Percentiles rank a stretch among this genome's conserved stretches.
Evolutionary conservation across 2,329 filamentous ascomycete genomes (phyloP).

Genomic region (Hypoxylon rubiginosum): DNA sequence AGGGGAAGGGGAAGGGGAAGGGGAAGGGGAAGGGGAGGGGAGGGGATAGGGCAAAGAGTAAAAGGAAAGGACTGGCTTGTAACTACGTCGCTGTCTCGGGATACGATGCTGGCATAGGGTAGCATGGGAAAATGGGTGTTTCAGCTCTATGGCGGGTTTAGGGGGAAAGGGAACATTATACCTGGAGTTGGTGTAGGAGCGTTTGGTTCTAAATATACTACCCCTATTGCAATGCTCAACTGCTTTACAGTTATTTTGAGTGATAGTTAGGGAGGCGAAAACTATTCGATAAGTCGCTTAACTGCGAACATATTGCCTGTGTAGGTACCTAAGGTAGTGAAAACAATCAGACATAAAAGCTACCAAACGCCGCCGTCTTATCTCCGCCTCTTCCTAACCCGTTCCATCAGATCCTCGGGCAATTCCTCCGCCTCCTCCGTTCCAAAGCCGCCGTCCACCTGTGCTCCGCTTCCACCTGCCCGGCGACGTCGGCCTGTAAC

Average conservation of each 20-base stretch:
- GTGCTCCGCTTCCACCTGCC: constrained; percentile 2
- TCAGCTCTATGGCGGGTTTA: background rate
- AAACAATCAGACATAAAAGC: too few species aligned
- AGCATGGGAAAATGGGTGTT: background rate
- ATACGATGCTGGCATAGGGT: background rate
- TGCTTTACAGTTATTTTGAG: background rate
- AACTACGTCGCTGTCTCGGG: too few species aligned
- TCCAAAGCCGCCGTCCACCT: background rate
- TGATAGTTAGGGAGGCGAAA: background rate
- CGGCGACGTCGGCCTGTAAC: constrained; percentile 14
- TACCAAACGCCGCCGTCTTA: background rate
- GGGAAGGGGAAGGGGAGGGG: background rate
- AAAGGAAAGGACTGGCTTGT: background rate
- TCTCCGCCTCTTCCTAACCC: constrained; percentile 6
- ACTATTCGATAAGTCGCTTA: background rate
- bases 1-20: background rate
- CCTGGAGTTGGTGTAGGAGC: background rate
- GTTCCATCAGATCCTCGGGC: background rate
- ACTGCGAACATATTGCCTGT: too few species aligned
- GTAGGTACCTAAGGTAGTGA: too few species aligned
- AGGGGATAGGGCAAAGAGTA: background rate
- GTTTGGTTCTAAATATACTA: background rate
- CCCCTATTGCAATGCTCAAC: background rate
- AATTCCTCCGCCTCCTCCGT: constrained; percentile 16
- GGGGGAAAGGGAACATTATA: background rate